Conservation (phyloP, 495 filamentous ascomycete species). For the Xylaria telfairii region DNA sequence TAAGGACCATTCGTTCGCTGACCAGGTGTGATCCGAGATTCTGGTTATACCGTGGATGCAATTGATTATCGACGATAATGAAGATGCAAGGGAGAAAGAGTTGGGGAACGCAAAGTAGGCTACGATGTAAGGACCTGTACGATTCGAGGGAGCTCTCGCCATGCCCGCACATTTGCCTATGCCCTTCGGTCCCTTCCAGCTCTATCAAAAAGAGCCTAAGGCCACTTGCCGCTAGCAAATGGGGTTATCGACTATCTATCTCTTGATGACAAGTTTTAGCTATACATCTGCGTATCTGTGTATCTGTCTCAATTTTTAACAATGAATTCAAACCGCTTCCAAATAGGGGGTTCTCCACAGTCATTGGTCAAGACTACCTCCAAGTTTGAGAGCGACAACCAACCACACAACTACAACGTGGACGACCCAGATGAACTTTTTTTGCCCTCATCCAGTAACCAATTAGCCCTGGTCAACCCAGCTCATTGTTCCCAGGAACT, state of each 20-base stretch:
- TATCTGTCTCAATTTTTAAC: not conserved
- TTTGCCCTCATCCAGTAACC: not conserved
- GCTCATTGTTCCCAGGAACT: not conserved
- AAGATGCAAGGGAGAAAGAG: not conserved
- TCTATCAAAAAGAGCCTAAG: not conserved
- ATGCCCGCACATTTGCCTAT: not conserved
- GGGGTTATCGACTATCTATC: not conserved
- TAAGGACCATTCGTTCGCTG: not conserved
- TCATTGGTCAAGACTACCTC: not conserved
- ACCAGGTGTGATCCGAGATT: not conserved
- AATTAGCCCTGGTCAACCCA: not conserved
- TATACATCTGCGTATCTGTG: too few relatives aligned
- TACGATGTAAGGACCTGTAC: not conserved
- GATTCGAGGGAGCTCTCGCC: not conserved
- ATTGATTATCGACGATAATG: not conserved
- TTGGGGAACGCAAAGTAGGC: not conserved
- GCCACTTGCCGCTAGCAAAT: not conserved
- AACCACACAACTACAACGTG: not conserved
- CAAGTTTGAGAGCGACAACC: not conserved
- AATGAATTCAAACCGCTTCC: not conserved
- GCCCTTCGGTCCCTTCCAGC: constrained; percentile 4
- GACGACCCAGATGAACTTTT: not conserved
- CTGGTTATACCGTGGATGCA: not conserved
- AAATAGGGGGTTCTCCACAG: not conserved
- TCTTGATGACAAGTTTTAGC: not conserved